Base-by-base conservation (phyloP, 495 filamentous ascomycete genomes). In the Xylaria castorea region DNA sequence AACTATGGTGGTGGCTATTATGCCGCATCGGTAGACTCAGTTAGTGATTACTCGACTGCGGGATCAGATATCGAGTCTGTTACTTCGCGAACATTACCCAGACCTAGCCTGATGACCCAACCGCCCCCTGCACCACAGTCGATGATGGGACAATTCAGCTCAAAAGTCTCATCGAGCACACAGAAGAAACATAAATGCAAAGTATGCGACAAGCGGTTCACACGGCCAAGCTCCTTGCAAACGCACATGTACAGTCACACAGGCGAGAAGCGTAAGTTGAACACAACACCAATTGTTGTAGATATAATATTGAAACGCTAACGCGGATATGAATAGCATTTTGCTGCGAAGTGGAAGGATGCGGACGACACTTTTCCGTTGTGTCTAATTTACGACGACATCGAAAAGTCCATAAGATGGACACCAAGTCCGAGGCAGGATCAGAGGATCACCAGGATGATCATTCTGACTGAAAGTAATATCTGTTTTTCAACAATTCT, bases 111-210 rank as follows among this genome's bases (percentile, higher is more conserved):
- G 71, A 86, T 87, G 60, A 89, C 86, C 68, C 89, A 83, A 72
- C 84, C 86, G 7, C 94, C 94, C 40, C 93, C 94, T 0, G 94
- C 94, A 40, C 95, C 94, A 18, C 93, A 96, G 79, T 95, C 94
- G 4, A 98, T 99, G 94, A 99, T 99, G 96, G 91, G 93, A 61
- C 95, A 97, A 73, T 99, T 99, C 85, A 98, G 93, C 85, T 98
- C 96, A 57, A 98, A 98, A 81, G 91, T 98, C 61, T 93, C 94
- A 12, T 95, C 94, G 30, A 97, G 93, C 83, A 94, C 96, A 36
- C 95, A 98, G 79, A 99, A 99, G 90, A 99, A 98, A 87, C 96
- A 99, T 85, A 98, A 97, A 84, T 99, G 96, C 88, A 98, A 98
- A 86, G 93, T 99, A 64, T 99, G 96, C 86, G 96, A 98, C 83